Base-by-base conservation (phyloP, 2,329 filamentous ascomycete species). In the Aspergillus versicolor region DNA sequence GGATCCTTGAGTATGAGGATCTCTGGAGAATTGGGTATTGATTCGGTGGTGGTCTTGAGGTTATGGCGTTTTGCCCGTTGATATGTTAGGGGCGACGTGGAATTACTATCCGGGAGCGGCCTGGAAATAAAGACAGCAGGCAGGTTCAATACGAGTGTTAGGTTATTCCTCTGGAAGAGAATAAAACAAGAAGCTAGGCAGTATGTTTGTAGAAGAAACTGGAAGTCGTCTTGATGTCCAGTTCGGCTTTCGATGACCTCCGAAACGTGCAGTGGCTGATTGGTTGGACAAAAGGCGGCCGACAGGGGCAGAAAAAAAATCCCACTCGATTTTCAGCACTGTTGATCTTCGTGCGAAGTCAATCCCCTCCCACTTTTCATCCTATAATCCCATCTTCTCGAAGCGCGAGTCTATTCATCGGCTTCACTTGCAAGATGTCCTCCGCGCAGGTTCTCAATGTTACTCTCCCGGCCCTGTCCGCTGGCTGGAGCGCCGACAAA, bases 401-500 rank as follows among this genome's bases (percentile, higher is more conserved):
- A 47, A 47, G 46, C 45, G 21, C 37, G 8, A 13, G 40, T n/a
- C 22, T 19, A 41, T 52, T 50, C 52, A 34, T 44, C 47, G 34
- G 46, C 45, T 49, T 54, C 55, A 63, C 47, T 50, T 55, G 47
- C 57, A 79, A 66, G 66, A 93, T 93, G 89, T 83, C 88, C 71
- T 77, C 85, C 61, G 80, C 85, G 37, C 71, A 74, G 60, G 65
- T 69, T 58, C 66, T 74, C 52, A 70, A 75, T 60, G 65, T 74
- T 47, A 63, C 73, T 52, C 83, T 97, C 45, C 92, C 92, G 48
- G 75, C 85, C 70, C 85, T 97, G 53, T 86, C 92, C 47, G 82
- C 84, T 69, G 91, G 86, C 67, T 97, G 93, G 92, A 81, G 85
- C 52, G 75, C 72, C 61, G 92, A 96, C 60, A 96, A 95, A 77